phyloP scores from a whole-genome alignment of 768 basidiomycete species.

The Pleurotus sapidus region DNA sequence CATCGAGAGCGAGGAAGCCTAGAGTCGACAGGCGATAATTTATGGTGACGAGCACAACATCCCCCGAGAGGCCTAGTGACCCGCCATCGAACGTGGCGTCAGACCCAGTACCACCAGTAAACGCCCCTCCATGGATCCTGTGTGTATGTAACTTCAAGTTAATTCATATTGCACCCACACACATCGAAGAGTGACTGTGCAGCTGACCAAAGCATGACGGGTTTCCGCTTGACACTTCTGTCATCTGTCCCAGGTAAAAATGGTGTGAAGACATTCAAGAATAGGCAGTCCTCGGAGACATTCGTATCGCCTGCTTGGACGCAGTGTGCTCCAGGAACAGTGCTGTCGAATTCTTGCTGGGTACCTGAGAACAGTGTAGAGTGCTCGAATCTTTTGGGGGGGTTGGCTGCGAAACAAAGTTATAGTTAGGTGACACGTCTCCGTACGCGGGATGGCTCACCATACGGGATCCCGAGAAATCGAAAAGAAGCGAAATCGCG shows the following conservation, averaged over 20 bases:
- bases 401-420: slow-evolving; percentile 25
- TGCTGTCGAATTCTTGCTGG: slow-evolving; percentile 28
- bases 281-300: slow-evolving; percentile 33
- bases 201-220: slow-evolving; percentile 41
- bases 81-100: slow-evolving; percentile 42
- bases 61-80: slow-evolving; percentile 46
- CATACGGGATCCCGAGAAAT: slow-evolving; percentile 49
- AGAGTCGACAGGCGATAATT: slow-evolving; percentile 64
- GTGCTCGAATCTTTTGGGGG: slow-evolving; percentile 40
- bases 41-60: slow-evolving; percentile 61
- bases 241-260: slow-evolving; percentile 21
- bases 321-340: slow-evolving; percentile 29
- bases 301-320: slow-evolving; percentile 23
- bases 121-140: slow-evolving; percentile 46
- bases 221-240: slow-evolving; percentile 24
- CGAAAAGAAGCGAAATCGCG: slow-evolving; percentile 48
- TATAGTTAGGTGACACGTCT: not conserved
- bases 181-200: not conserved
- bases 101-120: slow-evolving; percentile 35
- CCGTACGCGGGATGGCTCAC: not conserved
- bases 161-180: not conserved
- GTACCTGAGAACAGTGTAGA: slow-evolving; percentile 30
- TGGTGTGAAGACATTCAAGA: slow-evolving; percentile 45
- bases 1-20: slow-evolving; percentile 58
- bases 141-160: too few species aligned